Evolutionary conservation across 2,329 filamentous ascomycete genomes (phyloP).

Genomic region (Tympanopsis confertula): DNA sequence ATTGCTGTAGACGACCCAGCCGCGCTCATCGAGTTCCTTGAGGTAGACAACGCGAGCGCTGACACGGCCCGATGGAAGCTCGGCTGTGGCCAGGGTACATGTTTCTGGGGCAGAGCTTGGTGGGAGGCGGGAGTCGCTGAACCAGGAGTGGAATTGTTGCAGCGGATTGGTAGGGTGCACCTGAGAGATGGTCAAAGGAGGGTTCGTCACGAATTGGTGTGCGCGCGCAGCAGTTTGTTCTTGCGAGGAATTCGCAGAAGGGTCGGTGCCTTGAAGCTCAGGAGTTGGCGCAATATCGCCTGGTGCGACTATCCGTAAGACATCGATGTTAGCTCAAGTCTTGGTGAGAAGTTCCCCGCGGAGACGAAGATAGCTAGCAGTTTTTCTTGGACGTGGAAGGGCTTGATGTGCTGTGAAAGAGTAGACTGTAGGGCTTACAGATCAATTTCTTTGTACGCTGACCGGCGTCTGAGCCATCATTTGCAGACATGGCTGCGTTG

Average conservation of each 20-base stretch:
- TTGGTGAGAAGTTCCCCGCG: slow-evolving; percentile 1
- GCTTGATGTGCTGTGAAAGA: not conserved
- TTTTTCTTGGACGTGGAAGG: too few species aligned
- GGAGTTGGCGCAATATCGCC: slow-evolving; percentile 20
- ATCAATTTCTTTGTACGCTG: slow-evolving; percentile 24
- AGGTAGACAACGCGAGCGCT: slow-evolving; percentile 82
- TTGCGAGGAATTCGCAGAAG: slow-evolving; percentile 5
- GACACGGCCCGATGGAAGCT: slow-evolving; percentile 72
- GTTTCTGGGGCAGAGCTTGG: slow-evolving; percentile 71
- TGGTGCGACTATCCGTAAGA: slow-evolving; percentile 20
- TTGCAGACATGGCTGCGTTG: too few species aligned
- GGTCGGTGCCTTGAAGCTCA: slow-evolving; percentile 3
- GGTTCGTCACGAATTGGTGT: slow-evolving; percentile 27
- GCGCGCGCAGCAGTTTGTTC: slow-evolving; percentile 16
- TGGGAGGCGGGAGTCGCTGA: slow-evolving; percentile 29
- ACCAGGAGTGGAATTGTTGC: slow-evolving; percentile 83
- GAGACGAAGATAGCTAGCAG: too few species aligned
- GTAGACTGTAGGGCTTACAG: slow-evolving; percentile 13
- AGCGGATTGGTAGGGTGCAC: slow-evolving; percentile 56
- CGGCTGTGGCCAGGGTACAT: slow-evolving; percentile 74
- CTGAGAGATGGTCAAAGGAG: slow-evolving; percentile 44
- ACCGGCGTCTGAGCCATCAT: too few species aligned
- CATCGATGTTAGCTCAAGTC: slow-evolving; percentile 1
- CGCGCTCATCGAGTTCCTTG: slow-evolving; percentile 71
- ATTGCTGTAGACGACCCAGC: slow-evolving; percentile 83